Percentiles rank a stretch among this genome's conserved stretches.
These are phyloP conservation scores for Cutaneotrichosporon mucoides DNA, from an alignment of 1,284 basidiomycete genomes.

Conservation along the genomic window DNA sequence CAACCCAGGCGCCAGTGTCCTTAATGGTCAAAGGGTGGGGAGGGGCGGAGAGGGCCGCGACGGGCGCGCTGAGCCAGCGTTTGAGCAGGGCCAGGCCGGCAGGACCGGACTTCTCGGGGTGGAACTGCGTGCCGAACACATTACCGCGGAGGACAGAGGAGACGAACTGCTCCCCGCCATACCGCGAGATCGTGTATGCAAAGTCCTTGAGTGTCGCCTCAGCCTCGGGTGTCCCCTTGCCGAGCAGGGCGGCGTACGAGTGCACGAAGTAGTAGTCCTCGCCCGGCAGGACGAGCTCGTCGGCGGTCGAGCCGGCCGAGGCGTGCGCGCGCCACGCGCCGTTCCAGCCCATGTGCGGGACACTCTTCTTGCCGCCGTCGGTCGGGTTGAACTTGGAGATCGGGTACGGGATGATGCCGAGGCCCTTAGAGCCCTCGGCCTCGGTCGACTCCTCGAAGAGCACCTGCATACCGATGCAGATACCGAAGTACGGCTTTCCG, in stretches of 20 bases:
- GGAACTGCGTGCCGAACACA: slow-evolving; percentile 93
- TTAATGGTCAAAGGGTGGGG: slow-evolving; percentile 14
- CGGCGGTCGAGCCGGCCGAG: slow-evolving; percentile 4
- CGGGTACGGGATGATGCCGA: slow-evolving; percentile 49
- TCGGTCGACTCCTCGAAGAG: slow-evolving; percentile 85
- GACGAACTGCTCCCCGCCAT: slow-evolving; percentile 89
- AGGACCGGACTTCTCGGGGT: slow-evolving; percentile 96
- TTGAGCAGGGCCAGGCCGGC: slow-evolving; percentile 79
- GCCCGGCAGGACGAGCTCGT: slow-evolving; percentile 46
- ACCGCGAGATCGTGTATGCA: slow-evolving; percentile 84
- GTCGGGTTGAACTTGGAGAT: slow-evolving; percentile 47
- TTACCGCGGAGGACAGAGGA: slow-evolving; percentile 79
- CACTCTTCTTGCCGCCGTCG: slow-evolving; percentile 60
- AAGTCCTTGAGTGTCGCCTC: slow-evolving; percentile 55
- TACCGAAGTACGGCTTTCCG: slow-evolving; percentile 92
- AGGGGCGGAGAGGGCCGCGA: slow-evolving; percentile 27
- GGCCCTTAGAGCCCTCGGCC: slow-evolving; percentile 48
- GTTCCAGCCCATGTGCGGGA: slow-evolving; percentile 99
- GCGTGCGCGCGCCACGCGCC: slow-evolving; percentile 51
- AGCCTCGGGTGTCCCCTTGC: slow-evolving; percentile 52
- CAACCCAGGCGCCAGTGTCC: slow-evolving; percentile 1
- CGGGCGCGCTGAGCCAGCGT: slow-evolving; percentile 68
- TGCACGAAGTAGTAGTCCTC: slow-evolving; percentile 95
- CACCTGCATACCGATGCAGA: slow-evolving; percentile 97
- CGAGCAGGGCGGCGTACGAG: slow-evolving; percentile 69